Evolutionary conservation across 2,329 filamentous ascomycete genomes (phyloP), one percentile per base, ranked within the genome.

Genomic region (Ilyonectria mors-panacis): DNA sequence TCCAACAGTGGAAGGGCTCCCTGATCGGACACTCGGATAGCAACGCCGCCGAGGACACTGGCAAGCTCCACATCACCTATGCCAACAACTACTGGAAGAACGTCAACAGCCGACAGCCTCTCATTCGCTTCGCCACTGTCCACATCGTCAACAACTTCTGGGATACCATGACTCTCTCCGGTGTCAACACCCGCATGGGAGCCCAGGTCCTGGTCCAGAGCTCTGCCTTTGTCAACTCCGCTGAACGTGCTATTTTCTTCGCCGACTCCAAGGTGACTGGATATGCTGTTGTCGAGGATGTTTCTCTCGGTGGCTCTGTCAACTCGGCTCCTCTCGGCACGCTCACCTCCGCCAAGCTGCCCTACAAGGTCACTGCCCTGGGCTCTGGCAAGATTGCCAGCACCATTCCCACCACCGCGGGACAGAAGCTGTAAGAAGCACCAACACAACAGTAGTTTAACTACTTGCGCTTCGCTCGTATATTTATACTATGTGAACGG

Each of bases 51-150:
- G 83, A 90, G 72, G 91, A 92, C 78, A 86, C 75, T 2, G 90
- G 89, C 72, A 85, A 90, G 76, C 83, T 92, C 35, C 86, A 82
- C 75, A 81, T 93, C 61, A 92, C 91, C 55, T 91, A 90, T 76
- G 85, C 86, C 80, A 88, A 91, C 83, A 92, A 92, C 85, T 84
- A 88, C 83, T 92, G 85, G 84, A 75, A 77, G 70, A 91, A 92
- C 81, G 78, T 91, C 76, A 89, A 89, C 85, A 89, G 87, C 19
- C 90, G 91, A 56, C 82, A 81, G 1, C 91, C 91, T 0, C 87
- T 86, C 2, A 76, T 92, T 76, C 89, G 90, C 70, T 92, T 92
- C 78, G 91, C 90, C n/a, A 92, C 88, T 9, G 89, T 73, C 9
- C 91, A 93, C 78, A 74, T 85, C 63, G 83, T 88, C 72, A 88